Evolutionary conservation across 2,329 filamentous ascomycete species (phyloP).

Genomic region (Aureobasidium sp.): DNA sequence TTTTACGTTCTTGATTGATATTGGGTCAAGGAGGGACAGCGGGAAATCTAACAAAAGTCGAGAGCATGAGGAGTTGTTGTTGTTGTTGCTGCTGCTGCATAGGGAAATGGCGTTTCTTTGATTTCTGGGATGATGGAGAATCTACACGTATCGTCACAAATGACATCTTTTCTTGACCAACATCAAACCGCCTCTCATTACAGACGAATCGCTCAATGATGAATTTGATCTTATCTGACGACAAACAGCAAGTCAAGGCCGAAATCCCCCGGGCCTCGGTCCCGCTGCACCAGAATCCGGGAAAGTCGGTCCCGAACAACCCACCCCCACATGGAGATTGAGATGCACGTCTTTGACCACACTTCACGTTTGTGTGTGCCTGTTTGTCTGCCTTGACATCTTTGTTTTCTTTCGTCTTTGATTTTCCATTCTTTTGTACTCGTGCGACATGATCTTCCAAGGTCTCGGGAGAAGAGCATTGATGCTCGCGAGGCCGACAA

Average conservation of each 20-base stretch:
- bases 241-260: too few species aligned
- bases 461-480: not conserved
- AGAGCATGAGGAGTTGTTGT: not conserved
- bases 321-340: not conserved
- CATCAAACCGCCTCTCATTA: too few species aligned
- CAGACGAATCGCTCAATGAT: too few species aligned
- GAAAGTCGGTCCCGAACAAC: constrained; percentile 7
- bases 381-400: not conserved
- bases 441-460: not conserved
- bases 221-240: too few species aligned
- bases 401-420: not conserved
- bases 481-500: not conserved
- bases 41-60: not conserved
- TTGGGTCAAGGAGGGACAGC: not conserved
- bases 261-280: constrained; percentile 11
- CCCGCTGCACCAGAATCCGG: not conserved
- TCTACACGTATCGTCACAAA: too few species aligned
- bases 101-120: not conserved
- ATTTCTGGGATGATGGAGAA: too few species aligned
- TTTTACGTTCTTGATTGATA: not conserved
- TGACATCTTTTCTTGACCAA: too few species aligned
- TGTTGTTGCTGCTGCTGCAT: not conserved
- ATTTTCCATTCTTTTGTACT: not conserved
- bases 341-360: not conserved
- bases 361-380: too few species aligned